Evolutionary conservation across 225 moss, liverwort and hornwort species (phyloP).

Genomic region (Sphagnum contortum): DNA sequence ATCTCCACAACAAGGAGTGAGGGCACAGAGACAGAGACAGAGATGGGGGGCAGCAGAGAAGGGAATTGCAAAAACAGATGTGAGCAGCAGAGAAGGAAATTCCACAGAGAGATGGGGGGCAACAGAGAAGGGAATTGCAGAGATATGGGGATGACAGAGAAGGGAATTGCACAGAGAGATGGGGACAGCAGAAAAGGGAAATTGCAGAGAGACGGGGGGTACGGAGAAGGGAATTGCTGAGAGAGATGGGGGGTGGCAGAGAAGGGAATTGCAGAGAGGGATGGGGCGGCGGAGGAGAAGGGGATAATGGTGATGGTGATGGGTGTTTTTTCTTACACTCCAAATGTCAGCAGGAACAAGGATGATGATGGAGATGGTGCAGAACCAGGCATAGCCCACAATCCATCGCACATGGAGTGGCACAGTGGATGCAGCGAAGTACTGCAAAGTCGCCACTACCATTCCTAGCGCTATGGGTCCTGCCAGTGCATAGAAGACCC

Average conservation of each 20-base stretch:
- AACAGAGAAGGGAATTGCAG: too few species aligned
- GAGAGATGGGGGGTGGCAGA: not conserved
- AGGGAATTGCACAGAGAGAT: too few species aligned
- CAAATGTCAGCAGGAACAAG: constrained; percentile 98
- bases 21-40: too few species aligned
- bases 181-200: too few species aligned
- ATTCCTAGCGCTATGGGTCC: constrained; percentile 82
- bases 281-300: not conserved
- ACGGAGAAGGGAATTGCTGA: too few species aligned
- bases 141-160: too few species aligned
- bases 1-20: too few species aligned
- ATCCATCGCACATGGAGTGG: constrained; percentile 63
- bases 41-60: too few species aligned
- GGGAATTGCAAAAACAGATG: too few species aligned
- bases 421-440: constrained; percentile 82
- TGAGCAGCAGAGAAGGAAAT: too few species aligned
- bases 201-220: not conserved
- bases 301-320: too few species aligned
- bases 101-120: too few species aligned
- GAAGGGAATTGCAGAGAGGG: not conserved
- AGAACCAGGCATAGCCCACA: constrained; percentile 98
- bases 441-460: constrained; percentile 76
- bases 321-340: constrained; percentile 51
- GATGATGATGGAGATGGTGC: constrained; percentile 89
- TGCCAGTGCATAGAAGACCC: constrained; percentile 90